phyloP scores from a whole-genome alignment of 164 flowering plant genomes.

The Magnolia sinica region DNA sequence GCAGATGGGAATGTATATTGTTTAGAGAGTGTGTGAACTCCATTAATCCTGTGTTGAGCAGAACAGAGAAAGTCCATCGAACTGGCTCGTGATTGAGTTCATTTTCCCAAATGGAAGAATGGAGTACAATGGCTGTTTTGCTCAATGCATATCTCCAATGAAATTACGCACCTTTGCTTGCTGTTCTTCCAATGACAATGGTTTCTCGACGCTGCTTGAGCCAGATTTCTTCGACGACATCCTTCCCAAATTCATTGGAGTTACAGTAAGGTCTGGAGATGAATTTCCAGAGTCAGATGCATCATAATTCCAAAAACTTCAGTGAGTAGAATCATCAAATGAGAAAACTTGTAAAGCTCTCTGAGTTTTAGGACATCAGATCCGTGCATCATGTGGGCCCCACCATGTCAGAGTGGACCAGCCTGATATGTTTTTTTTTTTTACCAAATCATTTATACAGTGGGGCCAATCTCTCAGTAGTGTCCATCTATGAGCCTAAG shows the following conservation, averaged over 20 bases:
- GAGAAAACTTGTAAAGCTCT: neutral
- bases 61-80: no score
- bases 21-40: neutral
- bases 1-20: neutral
- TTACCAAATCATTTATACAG: no score
- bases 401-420: neutral
- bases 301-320: neutral
- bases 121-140: neutral
- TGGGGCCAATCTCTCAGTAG: neutral
- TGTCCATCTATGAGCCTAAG: no score
- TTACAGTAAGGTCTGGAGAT: neutral
- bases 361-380: neutral
- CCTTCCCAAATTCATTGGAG: slow-evolving; percentile 7
- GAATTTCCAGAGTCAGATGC: neutral
- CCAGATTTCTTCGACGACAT: slow-evolving; percentile 23
- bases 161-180: slow-evolving; percentile 29
- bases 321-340: neutral
- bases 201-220: slow-evolving; percentile 17
- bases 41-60: neutral
- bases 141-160: neutral
- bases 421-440: no score
- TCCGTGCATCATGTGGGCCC: neutral
- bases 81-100: neutral
- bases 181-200: slow-evolving; percentile 35
- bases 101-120: neutral